phyloP scores from a whole-genome alignment of 768 basidiomycete species.

The Mycena belliarum region DNA sequence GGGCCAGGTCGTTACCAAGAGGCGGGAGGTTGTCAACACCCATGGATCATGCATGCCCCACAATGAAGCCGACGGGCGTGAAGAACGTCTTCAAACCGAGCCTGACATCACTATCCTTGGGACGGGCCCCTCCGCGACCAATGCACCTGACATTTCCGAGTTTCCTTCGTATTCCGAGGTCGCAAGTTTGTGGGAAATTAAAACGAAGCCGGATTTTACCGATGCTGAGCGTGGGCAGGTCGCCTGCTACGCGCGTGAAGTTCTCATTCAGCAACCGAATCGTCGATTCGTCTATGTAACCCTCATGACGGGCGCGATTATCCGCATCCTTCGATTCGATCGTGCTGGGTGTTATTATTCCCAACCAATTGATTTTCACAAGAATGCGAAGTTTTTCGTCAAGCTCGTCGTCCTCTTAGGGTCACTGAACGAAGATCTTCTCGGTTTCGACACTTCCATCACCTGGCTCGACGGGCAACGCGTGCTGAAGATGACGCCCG shows the following conservation, averaged over 20 bases:
- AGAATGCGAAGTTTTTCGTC: conserved; percentile 18
- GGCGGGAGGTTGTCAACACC: no score
- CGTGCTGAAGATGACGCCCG: conserved; percentile 1
- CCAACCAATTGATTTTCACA: conserved; percentile 21
- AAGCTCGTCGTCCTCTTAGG: conserved; percentile 24
- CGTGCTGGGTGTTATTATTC: conserved; percentile 20
- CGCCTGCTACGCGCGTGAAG: conserved; percentile 19
- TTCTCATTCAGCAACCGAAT: conserved; percentile 24
- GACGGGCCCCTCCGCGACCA: conserved; percentile 2
- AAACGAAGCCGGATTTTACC: neutral
- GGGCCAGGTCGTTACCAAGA: no score
- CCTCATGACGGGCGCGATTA: conserved; percentile 14
- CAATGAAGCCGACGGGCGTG: no score
- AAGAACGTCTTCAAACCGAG: no score
- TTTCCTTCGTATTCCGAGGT: neutral
- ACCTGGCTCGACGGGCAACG: conserved; percentile 19
- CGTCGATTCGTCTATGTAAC: conserved; percentile 23
- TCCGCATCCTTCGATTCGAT: conserved; percentile 24
- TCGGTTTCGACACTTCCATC: conserved; percentile 27
- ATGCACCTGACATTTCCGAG: neutral
- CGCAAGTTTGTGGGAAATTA: conserved; percentile 10
- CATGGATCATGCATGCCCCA: no score
- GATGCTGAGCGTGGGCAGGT: conserved; percentile 14
- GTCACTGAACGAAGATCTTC: conserved; percentile 13
- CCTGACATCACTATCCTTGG: conserved; percentile 9